Base-by-base conservation (phyloP, 2,329 filamentous ascomycete species). In the Colletotrichum sublineola region DNA sequence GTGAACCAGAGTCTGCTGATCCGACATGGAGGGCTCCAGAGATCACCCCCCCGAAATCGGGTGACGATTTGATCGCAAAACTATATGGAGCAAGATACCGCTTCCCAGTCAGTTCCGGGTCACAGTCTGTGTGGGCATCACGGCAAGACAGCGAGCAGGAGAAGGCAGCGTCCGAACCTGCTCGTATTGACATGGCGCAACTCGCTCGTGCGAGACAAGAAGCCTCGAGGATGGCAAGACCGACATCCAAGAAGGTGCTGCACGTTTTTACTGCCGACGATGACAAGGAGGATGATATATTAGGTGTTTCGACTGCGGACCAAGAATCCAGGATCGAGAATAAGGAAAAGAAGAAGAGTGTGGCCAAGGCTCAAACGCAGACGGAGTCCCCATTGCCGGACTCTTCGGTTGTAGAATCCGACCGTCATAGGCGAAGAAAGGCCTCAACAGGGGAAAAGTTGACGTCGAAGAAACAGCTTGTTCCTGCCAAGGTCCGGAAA, bases 21-120 rank as follows among this genome's bases (percentile, higher is more conserved):
- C 80, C 84, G 4, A 73, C 77, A 0, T 86, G 84, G 84, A 78
- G 78, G 36, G 77, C 77, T 0, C 83, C 84, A 1, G 81, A 81
- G 6, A 74, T 84, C 9, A 77, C 78, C 8, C 73, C 62, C n/a
- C 66, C 76, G 2, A 74, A 73, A 2, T 73, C 77, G 38, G 63
- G 68, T 36, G 73, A 75, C n/a, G 67, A 24, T 24, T 61, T 74
- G 6, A 67, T 74, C 24, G 61, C 74, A 8, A 67, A 61, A 5
- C 46, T 68, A 18, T 56, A 53, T 20, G 60, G 56, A 24, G 42
- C 70, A 5, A 62, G 68, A 40, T 74, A 75, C 33, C 56, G 62
- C 38, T 50, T 75, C 20, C 74, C 74, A 14, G 53, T 50, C 38
- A 63, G 29, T 20, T 44, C 48, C 9, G 71, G 71, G 1, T 55